A percentile compares a stretch with the other conserved stretches of the same genome.
Evolutionary conservation across 1,139 yeast species (phyloP).

Genomic region (Saccharomyces uvarum): DNA sequence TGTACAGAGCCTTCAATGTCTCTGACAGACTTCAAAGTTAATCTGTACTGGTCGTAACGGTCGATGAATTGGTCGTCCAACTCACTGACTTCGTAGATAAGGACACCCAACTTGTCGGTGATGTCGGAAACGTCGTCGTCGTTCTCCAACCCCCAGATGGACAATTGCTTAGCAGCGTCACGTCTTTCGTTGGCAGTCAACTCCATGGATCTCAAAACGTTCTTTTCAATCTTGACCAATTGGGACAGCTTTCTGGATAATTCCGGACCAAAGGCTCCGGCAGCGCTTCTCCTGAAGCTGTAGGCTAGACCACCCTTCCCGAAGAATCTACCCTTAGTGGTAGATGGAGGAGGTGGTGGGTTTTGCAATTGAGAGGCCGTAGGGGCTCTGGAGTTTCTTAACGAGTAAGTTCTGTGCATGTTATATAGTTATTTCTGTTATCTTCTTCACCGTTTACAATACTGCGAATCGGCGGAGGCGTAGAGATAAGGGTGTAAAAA

Average conservation of each 20-base stretch:
- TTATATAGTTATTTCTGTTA: background rate
- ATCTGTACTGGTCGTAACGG: constrained; percentile 94
- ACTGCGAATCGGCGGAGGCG: background rate
- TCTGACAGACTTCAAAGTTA: constrained; percentile 89
- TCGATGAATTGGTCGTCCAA: constrained; percentile 96
- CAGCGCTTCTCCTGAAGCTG: constrained; percentile 76
- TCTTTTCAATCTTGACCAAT: constrained; percentile 92
- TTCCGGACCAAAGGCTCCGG: constrained; percentile 94
- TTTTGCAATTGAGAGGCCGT: constrained; percentile 91
- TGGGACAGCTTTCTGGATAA: constrained; percentile 83
- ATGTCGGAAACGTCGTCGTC: constrained; percentile 96
- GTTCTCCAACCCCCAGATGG: constrained; percentile 96
- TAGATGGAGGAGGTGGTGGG: constrained; percentile 90
- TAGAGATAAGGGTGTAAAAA: background rate
- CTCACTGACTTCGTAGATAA: constrained; percentile 93
- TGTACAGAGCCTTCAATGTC: constrained; percentile 96
- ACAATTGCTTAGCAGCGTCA: constrained; percentile 92
- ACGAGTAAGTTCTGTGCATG: constrained; percentile 98
- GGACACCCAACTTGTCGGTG: constrained; percentile 93
- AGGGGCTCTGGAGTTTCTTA: constrained; percentile 92
- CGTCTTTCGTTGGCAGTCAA: constrained; percentile 91
- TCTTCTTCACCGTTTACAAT: background rate
- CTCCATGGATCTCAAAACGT: constrained; percentile 89
- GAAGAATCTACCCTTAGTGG: constrained; percentile 82
- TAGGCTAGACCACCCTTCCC: constrained; percentile 83